A percentile compares a stretch with the other conserved stretches of the same genome.
phyloP scores from a whole-genome alignment of 352 stramenopile species.

The Globisporangium viniferum region DNA sequence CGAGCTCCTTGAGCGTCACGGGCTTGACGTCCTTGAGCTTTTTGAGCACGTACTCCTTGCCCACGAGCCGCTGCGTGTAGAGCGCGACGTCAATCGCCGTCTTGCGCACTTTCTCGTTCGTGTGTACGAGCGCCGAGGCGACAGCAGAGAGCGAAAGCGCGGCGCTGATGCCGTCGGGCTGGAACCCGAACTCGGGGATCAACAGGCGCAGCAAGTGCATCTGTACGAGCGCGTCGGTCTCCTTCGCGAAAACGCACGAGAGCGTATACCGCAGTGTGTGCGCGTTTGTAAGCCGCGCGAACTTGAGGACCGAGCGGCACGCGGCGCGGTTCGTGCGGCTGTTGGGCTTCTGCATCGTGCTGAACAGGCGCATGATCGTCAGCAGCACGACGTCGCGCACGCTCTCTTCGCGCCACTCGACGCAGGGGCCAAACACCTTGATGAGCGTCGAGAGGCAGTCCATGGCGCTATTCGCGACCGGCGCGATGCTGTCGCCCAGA shows the following conservation, averaged over 20 bases:
- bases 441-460: conserved; percentile 65
- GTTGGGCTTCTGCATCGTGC: conserved; percentile 77
- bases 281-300: conserved; percentile 59
- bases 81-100: conserved; percentile 75
- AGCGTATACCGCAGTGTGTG: conserved; percentile 71
- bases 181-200: conserved; percentile 76
- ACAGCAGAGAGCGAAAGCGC: conserved; percentile 47
- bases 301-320: conserved; percentile 73
- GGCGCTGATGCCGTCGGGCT: conserved; percentile 61
- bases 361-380: conserved; percentile 56
- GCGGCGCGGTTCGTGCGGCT: conserved; percentile 68
- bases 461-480: conserved; percentile 71
- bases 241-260: conserved; percentile 68
- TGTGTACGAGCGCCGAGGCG: conserved; percentile 42
- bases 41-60: conserved; percentile 62
- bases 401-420: conserved; percentile 67
- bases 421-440: conserved; percentile 67
- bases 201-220: conserved; percentile 80
- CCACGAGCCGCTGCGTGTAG: conserved; percentile 70
- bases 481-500: conserved; percentile 64
- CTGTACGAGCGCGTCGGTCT: conserved; percentile 69
- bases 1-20: conserved; percentile 76
- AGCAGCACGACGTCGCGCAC: conserved; percentile 66
- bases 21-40: conserved; percentile 73
- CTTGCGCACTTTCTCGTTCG: conserved; percentile 74